These are phyloP conservation scores for Deinandra increscens DNA, from an alignment of 129 eudicot genomes.

Conservation along the genomic window DNA sequence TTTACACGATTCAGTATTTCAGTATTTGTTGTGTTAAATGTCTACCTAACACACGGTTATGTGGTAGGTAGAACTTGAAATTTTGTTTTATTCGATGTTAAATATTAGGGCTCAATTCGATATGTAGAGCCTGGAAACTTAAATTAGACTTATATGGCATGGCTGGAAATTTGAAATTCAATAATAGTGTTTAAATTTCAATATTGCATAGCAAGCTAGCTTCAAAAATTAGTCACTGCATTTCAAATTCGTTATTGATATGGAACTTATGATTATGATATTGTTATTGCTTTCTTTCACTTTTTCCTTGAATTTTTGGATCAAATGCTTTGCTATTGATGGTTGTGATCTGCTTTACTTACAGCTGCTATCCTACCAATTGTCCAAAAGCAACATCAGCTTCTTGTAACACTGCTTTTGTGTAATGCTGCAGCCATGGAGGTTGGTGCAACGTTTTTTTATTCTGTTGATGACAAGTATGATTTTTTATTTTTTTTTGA, in stretches of 20 bases:
- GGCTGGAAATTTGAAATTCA: no score
- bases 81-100: not conserved
- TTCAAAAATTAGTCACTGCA: no score
- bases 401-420: constrained; percentile 86
- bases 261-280: no score
- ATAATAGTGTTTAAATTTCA: no score
- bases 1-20: no score
- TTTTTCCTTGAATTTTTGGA: not conserved
- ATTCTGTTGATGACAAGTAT: constrained; percentile 13
- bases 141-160: no score
- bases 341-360: constrained; percentile 11
- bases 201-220: no score
- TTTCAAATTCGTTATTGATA: no score
- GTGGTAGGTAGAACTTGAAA: not conserved
- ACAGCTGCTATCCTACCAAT: constrained; percentile 90
- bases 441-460: constrained; percentile 37
- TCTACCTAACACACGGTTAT: constrained; percentile 14
- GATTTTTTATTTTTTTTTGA: no score
- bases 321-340: not conserved
- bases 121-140: no score
- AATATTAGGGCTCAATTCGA: no score
- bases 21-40: not conserved
- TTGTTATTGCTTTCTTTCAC: no score
- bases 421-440: constrained; percentile 99
- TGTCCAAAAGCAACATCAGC: constrained; percentile 96